Evolutionary conservation across 2,329 filamentous ascomycete genomes (phyloP).

Genomic region (Talaromyces albobiverticillius): DNA sequence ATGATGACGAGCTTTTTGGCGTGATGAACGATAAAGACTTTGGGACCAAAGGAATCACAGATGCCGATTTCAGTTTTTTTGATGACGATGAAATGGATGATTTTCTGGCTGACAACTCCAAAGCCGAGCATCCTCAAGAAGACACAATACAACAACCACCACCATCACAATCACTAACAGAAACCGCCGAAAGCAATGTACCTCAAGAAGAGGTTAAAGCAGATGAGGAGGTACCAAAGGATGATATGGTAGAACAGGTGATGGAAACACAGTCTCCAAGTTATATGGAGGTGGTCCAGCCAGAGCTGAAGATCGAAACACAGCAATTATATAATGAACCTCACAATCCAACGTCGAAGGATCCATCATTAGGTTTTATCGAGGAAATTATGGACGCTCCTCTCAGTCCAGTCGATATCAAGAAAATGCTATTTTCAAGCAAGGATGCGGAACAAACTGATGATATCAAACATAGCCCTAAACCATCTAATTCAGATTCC

Average conservation of each 20-base stretch:
- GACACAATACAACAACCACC: neutral
- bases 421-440: constrained; percentile 44
- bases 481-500: constrained; percentile 18
- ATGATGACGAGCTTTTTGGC: constrained; percentile 57
- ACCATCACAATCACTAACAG: neutral
- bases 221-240: neutral
- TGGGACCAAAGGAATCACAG: constrained; percentile 55
- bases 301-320: neutral
- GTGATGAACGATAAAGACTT: constrained; percentile 55
- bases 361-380: constrained; percentile 13
- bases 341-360: neutral
- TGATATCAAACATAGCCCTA: constrained; percentile 10
- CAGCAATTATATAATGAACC: neutral
- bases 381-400: constrained; percentile 37
- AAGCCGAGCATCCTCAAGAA: neutral
- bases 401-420: constrained; percentile 39
- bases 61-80: constrained; percentile 65
- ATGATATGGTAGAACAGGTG: neutral
- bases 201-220: constrained; percentile 10
- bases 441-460: constrained; percentile 6
- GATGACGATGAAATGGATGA: constrained; percentile 41
- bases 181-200: constrained; percentile 15
- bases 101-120: constrained; percentile 2
- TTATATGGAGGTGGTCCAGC: neutral
- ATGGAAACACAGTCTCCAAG: neutral